phyloP scores from a whole-genome alignment of 768 basidiomycete species.

The Mrakia frigida region DNA sequence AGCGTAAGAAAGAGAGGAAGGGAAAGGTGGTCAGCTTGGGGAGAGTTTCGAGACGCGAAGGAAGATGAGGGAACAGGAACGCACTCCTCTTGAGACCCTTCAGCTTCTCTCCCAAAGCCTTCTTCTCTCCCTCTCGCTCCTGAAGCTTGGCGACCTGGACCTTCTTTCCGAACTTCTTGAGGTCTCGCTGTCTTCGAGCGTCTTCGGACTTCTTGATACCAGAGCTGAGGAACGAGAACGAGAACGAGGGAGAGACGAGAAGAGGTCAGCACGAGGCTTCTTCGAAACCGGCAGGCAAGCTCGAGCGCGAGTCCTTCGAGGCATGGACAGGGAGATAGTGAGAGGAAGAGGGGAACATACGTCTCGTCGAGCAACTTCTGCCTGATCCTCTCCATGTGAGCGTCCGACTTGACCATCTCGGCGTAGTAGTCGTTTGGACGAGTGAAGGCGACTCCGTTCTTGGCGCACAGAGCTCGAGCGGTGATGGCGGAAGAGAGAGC shows the following conservation, averaged over 20 bases:
- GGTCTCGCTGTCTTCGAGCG: conserved; percentile 82
- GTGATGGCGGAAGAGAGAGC: conserved; percentile 75
- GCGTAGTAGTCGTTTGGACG: conserved; percentile 93
- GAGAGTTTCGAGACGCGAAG: not conserved
- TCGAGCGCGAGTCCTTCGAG: not conserved
- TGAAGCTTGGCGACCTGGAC: conserved; percentile 92
- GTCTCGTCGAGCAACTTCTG: conserved; percentile 80
- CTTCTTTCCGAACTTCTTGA: conserved; percentile 98
- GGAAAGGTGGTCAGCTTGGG: not conserved
- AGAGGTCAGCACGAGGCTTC: not conserved
- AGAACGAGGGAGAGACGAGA: not conserved
- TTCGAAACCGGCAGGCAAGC: not conserved
- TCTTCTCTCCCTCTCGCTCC: conserved; percentile 81
- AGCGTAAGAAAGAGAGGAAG: conserved; percentile 6
- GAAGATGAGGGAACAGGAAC: conserved; percentile 38
- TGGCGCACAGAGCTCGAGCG: conserved; percentile 69
- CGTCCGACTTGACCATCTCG: conserved; percentile 96
- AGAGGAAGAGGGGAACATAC: conserved; percentile 34
- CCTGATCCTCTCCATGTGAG: conserved; percentile 96
- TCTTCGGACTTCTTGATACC: conserved; percentile 87
- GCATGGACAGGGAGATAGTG: not conserved
- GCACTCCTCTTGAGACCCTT: conserved; percentile 85
- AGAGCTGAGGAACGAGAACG: conserved; percentile 46
- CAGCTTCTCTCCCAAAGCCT: conserved; percentile 80
- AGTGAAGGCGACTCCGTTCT: conserved; percentile 71